Percentiles rank a stretch among this genome's conserved stretches.
Evolutionary conservation across 768 basidiomycete genomes (phyloP).

Genomic region (Mycena indigotica): DNA sequence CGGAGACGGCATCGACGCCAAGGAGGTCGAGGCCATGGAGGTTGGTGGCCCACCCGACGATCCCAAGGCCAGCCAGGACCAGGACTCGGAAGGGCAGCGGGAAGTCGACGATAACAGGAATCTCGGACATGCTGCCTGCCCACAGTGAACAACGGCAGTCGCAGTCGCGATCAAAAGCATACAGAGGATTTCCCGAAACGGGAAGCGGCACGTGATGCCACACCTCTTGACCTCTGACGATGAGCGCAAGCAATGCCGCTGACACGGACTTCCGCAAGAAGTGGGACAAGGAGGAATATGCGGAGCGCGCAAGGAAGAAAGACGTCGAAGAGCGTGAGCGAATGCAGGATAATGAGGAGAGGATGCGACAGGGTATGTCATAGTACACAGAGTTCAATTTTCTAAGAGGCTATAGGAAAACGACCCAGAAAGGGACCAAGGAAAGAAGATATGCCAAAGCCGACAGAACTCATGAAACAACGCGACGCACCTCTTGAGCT

Average conservation of each 20-base stretch:
- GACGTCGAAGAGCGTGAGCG: conserved; percentile 79
- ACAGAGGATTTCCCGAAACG: too few relatives aligned
- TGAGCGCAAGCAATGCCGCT: conserved; percentile 46
- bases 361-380: conserved; percentile 74
- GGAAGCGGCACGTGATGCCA: too few relatives aligned
- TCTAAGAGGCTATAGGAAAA: conserved; percentile 72
- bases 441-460: conserved; percentile 84
- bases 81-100: conserved; percentile 94
- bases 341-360: conserved; percentile 85
- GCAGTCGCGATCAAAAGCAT: too few relatives aligned
- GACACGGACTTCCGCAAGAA: conserved; percentile 84
- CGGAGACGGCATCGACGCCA: conserved; percentile 71
- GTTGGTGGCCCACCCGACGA: conserved; percentile 92
- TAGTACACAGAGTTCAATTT: conserved; percentile 3
- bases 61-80: conserved; percentile 73
- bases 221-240: too few relatives aligned
- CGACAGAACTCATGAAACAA: conserved; percentile 90
- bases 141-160: conserved; percentile 34
- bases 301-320: conserved; percentile 79
- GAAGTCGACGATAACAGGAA: conserved; percentile 58
- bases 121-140: conserved; percentile 36
- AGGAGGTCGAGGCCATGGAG: conserved; percentile 77
- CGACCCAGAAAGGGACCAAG: conserved; percentile 64
- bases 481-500: conserved; percentile 84
- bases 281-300: conserved; percentile 95